Percentiles rank a stretch among this genome's conserved stretches.
phyloP scores from a whole-genome alignment of 2,329 filamentous ascomycete species.

The Myriosclerotinia scirpicola region DNA sequence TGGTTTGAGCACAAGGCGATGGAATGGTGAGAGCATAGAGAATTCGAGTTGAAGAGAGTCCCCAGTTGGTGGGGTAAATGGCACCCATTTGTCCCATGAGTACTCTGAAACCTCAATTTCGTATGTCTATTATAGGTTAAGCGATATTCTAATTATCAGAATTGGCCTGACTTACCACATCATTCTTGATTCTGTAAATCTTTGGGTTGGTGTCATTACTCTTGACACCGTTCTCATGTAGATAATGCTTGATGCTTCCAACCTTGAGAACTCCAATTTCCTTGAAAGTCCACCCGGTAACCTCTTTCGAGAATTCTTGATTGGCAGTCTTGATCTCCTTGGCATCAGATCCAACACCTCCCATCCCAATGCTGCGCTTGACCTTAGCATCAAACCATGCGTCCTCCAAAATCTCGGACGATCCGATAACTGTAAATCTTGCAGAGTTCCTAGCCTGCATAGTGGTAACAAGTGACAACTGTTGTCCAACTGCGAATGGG shows the following conservation, averaged over 20 bases:
- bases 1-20: constrained; percentile 73
- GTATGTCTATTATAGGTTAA: constrained; percentile 29
- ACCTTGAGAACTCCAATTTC: constrained; percentile 88
- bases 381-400: constrained; percentile 85
- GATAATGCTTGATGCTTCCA: constrained; percentile 77
- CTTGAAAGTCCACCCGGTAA: constrained; percentile 96
- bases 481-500: constrained; percentile 77
- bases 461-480: constrained; percentile 80
- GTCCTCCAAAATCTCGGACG: constrained; percentile 83
- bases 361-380: constrained; percentile 47
- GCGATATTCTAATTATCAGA: background rate
- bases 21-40: constrained; percentile 97
- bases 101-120: constrained; percentile 86
- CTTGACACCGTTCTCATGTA: constrained; percentile 56
- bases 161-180: constrained; percentile 70
- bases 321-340: constrained; percentile 66
- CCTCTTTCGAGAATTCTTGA: constrained; percentile 76
- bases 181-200: constrained; percentile 95
- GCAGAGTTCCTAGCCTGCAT: constrained; percentile 94
- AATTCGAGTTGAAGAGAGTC: constrained; percentile 93
- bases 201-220: constrained; percentile 66
- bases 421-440: constrained; percentile 80
- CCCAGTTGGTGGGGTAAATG: constrained; percentile 66
- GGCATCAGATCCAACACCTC: constrained; percentile 50
- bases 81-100: constrained; percentile 67